Evolutionary conservation across 2,329 filamentous ascomycete genomes (phyloP), one percentile per base, ranked within the genome.

Genomic region (Ciborinia camelliae): DNA sequence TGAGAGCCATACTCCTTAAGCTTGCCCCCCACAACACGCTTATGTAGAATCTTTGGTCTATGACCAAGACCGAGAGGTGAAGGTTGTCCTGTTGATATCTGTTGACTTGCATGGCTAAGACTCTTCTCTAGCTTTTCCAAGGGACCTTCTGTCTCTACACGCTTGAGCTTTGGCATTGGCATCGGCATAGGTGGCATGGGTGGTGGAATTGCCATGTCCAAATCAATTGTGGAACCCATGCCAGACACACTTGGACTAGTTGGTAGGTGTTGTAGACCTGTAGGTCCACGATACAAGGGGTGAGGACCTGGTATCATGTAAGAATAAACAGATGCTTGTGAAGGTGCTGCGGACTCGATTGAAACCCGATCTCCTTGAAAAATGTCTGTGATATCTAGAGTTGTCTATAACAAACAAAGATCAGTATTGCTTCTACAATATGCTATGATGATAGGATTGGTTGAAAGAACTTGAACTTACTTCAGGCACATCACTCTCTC

Each of bases 101-200:
- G 28, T 5, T 41, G 23, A 15, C 59, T 62, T 3, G 32, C 37
- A 3, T 62, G 26, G 3, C 5, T 35, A 20, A 62, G 20, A 30
- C 39, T 54, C 12, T 43, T 52, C 20, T 62, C 35, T 15, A 62
- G 35, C 18, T 23, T 32, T 3, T 45, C 48, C 8, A 55, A n/a
- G 12, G 59, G 59, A 4, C 59, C 55, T 35, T 59, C 55, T 2
- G 28, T 59, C 15, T 59, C 55, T 8, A 59, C 55, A 10, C 55
- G 55, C 14, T 37, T 59, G 4, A 59, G 37, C 12, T 3, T 28
- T 1, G 53, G n/a, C n/a, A n/a, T n/a, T n/a, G n/a, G n/a, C n/a
- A n/a, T n/a, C n/a, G n/a, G n/a, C n/a, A n/a, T n/a, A n/a, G n/a
- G n/a, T n/a, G n/a, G n/a, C n/a, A n/a, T n/a, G n/a, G n/a, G n/a